phyloP scores from a whole-genome alignment of 1,139 yeast species.

The Kluyveromyces sp. region DNA sequence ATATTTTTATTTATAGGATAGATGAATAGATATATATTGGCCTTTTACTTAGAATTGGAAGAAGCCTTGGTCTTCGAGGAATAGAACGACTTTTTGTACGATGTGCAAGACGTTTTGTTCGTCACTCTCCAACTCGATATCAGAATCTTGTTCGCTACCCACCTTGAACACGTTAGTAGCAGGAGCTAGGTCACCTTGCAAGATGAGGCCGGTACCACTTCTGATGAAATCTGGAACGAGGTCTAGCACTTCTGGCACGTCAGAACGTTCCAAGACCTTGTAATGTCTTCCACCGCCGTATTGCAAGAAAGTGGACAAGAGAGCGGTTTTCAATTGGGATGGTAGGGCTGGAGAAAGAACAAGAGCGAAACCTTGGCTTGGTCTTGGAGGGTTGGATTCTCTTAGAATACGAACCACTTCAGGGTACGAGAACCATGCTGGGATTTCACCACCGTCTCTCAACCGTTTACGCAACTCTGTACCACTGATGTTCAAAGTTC shows the following conservation, averaged over 20 bases:
- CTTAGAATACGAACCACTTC: constrained; percentile 89
- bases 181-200: constrained; percentile 32
- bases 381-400: constrained; percentile 90
- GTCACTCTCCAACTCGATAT: constrained; percentile 44
- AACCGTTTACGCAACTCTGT: constrained; percentile 87
- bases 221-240: constrained; percentile 73
- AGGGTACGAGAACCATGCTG: constrained; percentile 96
- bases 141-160: constrained; percentile 41
- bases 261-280: constrained; percentile 42
- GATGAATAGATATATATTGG: not conserved
- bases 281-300: constrained; percentile 81
- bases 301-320: constrained; percentile 86
- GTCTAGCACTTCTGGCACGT: constrained; percentile 21
- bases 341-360: constrained; percentile 33
- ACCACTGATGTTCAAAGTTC: constrained; percentile 88
- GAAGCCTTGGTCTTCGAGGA: constrained; percentile 76
- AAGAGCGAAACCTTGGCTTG: constrained; percentile 77
- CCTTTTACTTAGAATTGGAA: constrained; percentile 33
- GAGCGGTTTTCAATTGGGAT: constrained; percentile 68
- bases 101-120: constrained; percentile 49
- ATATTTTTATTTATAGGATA: no score
- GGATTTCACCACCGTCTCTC: constrained; percentile 80
- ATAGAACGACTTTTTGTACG: constrained; percentile 61
- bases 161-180: constrained; percentile 41
- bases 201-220: constrained; percentile 85